Base-by-base conservation (phyloP, 179 eudicot species). In the Amaranthus tricolor region DNA sequence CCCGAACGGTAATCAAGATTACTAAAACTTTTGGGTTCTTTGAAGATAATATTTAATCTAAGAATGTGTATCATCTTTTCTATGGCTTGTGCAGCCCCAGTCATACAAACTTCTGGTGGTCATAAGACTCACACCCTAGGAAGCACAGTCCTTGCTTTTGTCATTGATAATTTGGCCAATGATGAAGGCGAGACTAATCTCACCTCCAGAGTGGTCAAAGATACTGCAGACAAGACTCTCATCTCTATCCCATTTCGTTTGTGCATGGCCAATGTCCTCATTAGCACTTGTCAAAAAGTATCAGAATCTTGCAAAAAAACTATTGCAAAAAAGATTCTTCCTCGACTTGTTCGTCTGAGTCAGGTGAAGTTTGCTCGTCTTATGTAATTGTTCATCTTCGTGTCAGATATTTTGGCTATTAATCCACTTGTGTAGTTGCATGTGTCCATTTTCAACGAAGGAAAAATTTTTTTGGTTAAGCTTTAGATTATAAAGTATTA, bases 191-290 rank as follows among this genome's bases (percentile, higher is more conserved):
- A 74, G 24, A 24, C 65, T 47, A 54, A n/a, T 59, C 65, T 71
- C 44, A 52, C 71, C 50, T 56, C 79, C 45, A 62, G 56, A 68
- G 16, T 70, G 63, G 68, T 55, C 31, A 60, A 63, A 52, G 77
- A 66, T 31, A 16, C 69, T 67, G 52, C 72, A 24, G 50, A 71
- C 13, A 73, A 79, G 50, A 73, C 68, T 24, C 12, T 54, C 52
- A 60, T 53, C 59, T 69, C 86, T 52, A 85, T 78, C 59, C 77
- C 93, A 62, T 90, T 84, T 88, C 89, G 90, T 40, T 76, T 92
- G 48, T 92, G 97, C 86, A 88, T 92, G 95, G 97, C 93, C 59
- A 92, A 92, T 85, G 93, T 87, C 31, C 93, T 92, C 76, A 92
- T 92, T 68, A 92, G 95, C 76, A 86, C 86, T 68, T 88, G 90